Evolutionary conservation across 83 land plant genomes (phyloP).

Genomic region (Picea engelmannii): DNA sequence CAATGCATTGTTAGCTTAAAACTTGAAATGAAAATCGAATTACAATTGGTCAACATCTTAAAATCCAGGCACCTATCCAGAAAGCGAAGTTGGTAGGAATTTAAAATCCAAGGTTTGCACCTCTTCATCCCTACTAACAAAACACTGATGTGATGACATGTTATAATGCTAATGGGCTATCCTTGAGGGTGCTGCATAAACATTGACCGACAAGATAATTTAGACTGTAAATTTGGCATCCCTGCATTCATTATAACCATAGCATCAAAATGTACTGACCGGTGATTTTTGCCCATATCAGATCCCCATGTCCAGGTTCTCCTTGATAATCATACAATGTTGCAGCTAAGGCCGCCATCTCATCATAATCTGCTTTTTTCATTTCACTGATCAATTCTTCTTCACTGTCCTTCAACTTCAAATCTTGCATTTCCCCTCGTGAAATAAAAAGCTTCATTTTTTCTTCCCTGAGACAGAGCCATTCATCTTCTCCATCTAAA

Average conservation of each 20-base stretch:
- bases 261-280: slow-evolving; percentile 6
- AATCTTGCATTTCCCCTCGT: slow-evolving; percentile 7
- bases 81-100: no score
- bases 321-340: slow-evolving; percentile 28
- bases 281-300: slow-evolving; percentile 17
- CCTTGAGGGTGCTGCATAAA: background rate
- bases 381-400: background rate
- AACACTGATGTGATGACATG: background rate
- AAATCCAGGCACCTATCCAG: no score
- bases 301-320: slow-evolving; percentile 38
- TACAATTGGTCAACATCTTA: no score
- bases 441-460: slow-evolving; percentile 2
- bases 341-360: slow-evolving; percentile 24
- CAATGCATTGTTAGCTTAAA: no score
- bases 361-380: slow-evolving; percentile 28
- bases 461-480: background rate
- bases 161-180: background rate
- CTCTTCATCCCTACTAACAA: no score
- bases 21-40: no score
- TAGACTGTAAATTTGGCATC: background rate
- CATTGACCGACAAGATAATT: background rate
- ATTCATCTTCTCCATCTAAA: background rate
- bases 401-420: slow-evolving; percentile 16
- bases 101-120: no score
- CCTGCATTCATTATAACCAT: background rate